These are phyloP conservation scores for Gaeumannomyces sp. DNA, from an alignment of 2,329 filamentous ascomycete genomes.

Conservation along the genomic window DNA sequence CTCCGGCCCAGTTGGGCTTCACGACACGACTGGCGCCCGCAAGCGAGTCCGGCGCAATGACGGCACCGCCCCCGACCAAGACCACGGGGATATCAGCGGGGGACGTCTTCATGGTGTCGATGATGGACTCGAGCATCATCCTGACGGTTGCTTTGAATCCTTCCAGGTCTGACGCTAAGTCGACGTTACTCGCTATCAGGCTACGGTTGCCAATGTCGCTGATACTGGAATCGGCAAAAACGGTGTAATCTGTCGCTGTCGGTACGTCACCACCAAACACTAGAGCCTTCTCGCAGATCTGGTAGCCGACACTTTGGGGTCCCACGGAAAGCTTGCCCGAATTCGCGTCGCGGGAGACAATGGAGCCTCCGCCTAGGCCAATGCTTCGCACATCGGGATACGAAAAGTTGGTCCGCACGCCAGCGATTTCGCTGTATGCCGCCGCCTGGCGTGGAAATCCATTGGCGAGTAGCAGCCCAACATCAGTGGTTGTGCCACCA, in stretches of 20 bases:
- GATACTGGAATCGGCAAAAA: constrained; percentile 27
- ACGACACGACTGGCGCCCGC: constrained; percentile 50
- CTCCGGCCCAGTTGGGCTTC: constrained; percentile 49
- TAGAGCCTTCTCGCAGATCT: constrained; percentile 45
- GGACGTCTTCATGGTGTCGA: constrained; percentile 59
- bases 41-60: constrained; percentile 49
- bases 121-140: constrained; percentile 45
- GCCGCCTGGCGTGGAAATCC: constrained; percentile 59
- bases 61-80: constrained; percentile 57
- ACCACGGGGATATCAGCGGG: constrained; percentile 52
- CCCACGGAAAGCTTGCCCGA: constrained; percentile 36
- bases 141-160: constrained; percentile 36
- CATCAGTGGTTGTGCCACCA: constrained; percentile 60
- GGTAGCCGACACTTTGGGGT: constrained; percentile 24
- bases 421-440: constrained; percentile 55
- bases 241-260: constrained; percentile 53
- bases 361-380: constrained; percentile 52
- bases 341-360: constrained; percentile 34
- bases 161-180: constrained; percentile 29
- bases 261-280: constrained; percentile 50
- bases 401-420: constrained; percentile 56
- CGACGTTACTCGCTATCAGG: constrained; percentile 27
- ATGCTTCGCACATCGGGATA: constrained; percentile 54
- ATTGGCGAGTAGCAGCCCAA: constrained; percentile 53
- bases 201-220: constrained; percentile 34